Percentiles rank a stretch among this genome's conserved stretches.
Evolutionary conservation across 2,329 filamentous ascomycete species (phyloP).

Genomic region (Eutypella sp.): DNA sequence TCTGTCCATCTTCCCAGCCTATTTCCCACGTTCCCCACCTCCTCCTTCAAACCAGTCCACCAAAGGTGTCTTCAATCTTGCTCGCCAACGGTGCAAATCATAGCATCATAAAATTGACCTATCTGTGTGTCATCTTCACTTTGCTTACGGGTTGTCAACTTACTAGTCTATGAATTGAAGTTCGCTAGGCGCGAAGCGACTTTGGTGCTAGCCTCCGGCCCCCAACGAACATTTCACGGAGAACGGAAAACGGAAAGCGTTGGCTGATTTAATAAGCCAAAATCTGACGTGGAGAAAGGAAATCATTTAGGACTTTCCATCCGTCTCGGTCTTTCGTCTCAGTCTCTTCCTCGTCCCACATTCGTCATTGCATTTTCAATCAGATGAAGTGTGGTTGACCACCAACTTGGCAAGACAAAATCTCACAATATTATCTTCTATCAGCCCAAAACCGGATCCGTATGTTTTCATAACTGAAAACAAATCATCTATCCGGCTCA

Average conservation of each 20-base stretch:
- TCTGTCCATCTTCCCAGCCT: not conserved
- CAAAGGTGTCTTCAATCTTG: too few relatives aligned
- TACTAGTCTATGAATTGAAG: not conserved
- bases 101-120: too few relatives aligned
- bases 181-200: not conserved
- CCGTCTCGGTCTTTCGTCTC: too few relatives aligned
- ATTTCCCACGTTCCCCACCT: not conserved
- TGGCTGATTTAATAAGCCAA: constrained; percentile 1
- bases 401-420: not conserved
- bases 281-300: not conserved
- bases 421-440: not conserved
- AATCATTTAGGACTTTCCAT: not conserved
- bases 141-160: not conserved
- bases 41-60: too few relatives aligned
- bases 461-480: not conserved
- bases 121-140: too few relatives aligned
- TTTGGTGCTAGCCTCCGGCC: not conserved
- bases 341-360: not conserved
- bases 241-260: too few relatives aligned
- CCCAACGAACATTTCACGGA: not conserved
- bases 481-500: not conserved
- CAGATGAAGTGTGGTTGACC: not conserved
- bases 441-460: not conserved
- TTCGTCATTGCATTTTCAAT: not conserved
- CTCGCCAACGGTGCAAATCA: too few relatives aligned